These are phyloP conservation scores for Sarcomyxa edulis DNA, from an alignment of 768 basidiomycete species.

Conservation along the genomic window DNA sequence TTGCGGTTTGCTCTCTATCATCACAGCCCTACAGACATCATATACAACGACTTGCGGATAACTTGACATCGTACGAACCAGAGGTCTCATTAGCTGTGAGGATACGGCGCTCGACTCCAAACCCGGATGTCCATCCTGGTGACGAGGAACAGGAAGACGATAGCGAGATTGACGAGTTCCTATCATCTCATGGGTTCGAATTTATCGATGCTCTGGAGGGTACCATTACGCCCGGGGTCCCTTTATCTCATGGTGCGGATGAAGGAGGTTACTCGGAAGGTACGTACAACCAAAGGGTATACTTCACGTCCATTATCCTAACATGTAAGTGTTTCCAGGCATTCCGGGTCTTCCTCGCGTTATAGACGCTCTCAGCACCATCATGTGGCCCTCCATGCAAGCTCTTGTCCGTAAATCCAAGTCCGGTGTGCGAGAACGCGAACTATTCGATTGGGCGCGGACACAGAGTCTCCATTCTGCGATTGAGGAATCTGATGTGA, in stretches of 20 bases:
- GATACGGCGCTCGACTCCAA: too few relatives aligned
- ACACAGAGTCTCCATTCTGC: too few relatives aligned
- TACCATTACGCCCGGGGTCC: not conserved
- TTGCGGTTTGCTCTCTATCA: constrained; percentile 1
- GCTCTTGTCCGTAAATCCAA: constrained; percentile 23
- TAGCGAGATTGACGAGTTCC: constrained; percentile 56
- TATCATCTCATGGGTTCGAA: constrained; percentile 72
- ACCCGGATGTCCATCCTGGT: constrained; percentile 14
- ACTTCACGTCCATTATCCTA: not conserved
- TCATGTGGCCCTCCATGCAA: constrained; percentile 85
- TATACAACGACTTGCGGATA: constrained; percentile 41
- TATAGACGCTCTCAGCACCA: constrained; percentile 74
- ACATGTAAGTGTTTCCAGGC: constrained; percentile 25
- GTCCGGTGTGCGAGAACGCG: constrained; percentile 21
- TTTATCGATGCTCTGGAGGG: constrained; percentile 55
- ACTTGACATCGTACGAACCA: constrained; percentile 49
- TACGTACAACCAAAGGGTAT: constrained; percentile 11
- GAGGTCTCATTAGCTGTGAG: constrained; percentile 73
- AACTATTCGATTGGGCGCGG: constrained; percentile 38
- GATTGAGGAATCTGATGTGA: constrained; percentile 13
- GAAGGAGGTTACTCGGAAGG: constrained; percentile 17
- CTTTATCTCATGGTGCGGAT: constrained; percentile 1
- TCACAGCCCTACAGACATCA: constrained; percentile 59
- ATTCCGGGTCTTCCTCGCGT: constrained; percentile 59
- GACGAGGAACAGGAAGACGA: constrained; percentile 37